These are phyloP conservation scores for Phytophthora nicotianae DNA, from an alignment of 352 stramenopile genomes.

Conservation along the genomic window DNA sequence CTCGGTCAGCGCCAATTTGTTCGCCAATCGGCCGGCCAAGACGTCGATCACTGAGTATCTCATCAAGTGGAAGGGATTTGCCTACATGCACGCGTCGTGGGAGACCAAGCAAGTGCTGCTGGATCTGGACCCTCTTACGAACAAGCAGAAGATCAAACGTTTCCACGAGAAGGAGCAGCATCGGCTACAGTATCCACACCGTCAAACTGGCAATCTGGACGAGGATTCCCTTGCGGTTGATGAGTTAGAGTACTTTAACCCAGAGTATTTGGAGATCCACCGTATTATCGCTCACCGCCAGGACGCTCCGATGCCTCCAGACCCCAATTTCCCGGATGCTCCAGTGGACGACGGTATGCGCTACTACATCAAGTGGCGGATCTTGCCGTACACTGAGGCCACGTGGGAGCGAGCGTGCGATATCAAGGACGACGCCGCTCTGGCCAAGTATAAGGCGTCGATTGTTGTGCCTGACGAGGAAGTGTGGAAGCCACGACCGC, in stretches of 20 bases:
- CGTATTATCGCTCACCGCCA: constrained; percentile 82
- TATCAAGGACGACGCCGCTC: constrained; percentile 83
- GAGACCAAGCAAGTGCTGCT: constrained; percentile 76
- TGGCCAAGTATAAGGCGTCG: constrained; percentile 73
- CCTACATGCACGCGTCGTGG: constrained; percentile 90
- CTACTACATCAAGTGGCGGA: constrained; percentile 90
- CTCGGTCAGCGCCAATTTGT: constrained; percentile 47
- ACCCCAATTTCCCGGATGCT: constrained; percentile 60
- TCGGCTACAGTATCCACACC: constrained; percentile 51
- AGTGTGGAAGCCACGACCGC: constrained; percentile 59
- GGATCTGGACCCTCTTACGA: constrained; percentile 77
- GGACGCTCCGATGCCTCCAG: constrained; percentile 57
- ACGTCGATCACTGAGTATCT: constrained; percentile 74
- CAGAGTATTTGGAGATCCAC: constrained; percentile 90
- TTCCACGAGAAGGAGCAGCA: constrained; percentile 86
- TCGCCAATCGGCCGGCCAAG: constrained; percentile 42
- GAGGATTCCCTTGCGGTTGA: constrained; percentile 44
- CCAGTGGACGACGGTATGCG: constrained; percentile 86
- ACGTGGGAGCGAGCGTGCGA: constrained; percentile 90
- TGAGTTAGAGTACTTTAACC: constrained; percentile 90
- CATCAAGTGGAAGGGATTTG: constrained; percentile 92
- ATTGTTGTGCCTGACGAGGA: constrained; percentile 66
- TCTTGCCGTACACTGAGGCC: constrained; percentile 85
- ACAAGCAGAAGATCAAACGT: constrained; percentile 89
- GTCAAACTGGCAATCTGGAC: constrained; percentile 40